A percentile compares a stretch with the other conserved stretches of the same genome.
phyloP scores from a whole-genome alignment of 2,329 filamentous ascomycete species.

The Mycosphaerelloides madeirae region DNA sequence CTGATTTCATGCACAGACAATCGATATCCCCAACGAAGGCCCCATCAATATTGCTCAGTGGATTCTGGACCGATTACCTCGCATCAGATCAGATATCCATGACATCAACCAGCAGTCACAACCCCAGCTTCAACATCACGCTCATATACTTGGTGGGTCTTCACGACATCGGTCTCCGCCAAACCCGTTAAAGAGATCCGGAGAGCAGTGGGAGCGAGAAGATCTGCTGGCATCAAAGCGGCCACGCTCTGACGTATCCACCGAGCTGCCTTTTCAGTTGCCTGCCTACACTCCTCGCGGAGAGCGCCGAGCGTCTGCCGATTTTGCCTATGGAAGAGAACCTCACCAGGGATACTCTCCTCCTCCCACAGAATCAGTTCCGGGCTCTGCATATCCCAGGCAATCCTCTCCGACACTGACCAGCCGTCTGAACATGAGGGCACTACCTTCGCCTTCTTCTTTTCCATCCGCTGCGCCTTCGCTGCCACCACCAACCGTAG shows the following conservation, averaged over 20 bases:
- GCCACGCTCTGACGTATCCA: slow-evolving; percentile 16
- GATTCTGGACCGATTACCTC: slow-evolving; percentile 21
- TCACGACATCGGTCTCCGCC: slow-evolving; percentile 10
- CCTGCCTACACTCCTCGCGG: slow-evolving; percentile 6
- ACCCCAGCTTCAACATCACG: not conserved
- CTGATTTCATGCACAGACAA: slow-evolving; percentile 10
- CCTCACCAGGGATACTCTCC: slow-evolving; percentile 16
- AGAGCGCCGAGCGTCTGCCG: slow-evolving; percentile 17
- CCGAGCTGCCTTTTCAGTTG: slow-evolving; percentile 7
- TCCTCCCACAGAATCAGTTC: slow-evolving; percentile 16
- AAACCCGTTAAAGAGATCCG: slow-evolving; percentile 17
- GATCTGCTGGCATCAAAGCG: slow-evolving; percentile 18
- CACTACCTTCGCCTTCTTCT: slow-evolving; percentile 27
- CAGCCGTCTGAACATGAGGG: slow-evolving; percentile 7
- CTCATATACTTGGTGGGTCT: not conserved
- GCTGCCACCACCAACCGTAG: slow-evolving; percentile 13
- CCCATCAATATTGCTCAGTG: slow-evolving; percentile 22
- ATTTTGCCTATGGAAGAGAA: slow-evolving; percentile 7
- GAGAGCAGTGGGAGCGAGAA: slow-evolving; percentile 15
- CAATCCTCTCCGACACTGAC: slow-evolving; percentile 16
- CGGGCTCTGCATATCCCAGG: slow-evolving; percentile 20
- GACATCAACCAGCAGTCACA: slow-evolving; percentile 7
- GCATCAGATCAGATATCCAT: slow-evolving; percentile 18
- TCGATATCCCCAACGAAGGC: slow-evolving; percentile 14
- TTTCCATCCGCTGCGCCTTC: slow-evolving; percentile 16